A percentile compares a stretch with the other conserved stretches of the same genome.
phyloP scores from a whole-genome alignment of 2,329 filamentous ascomycete species.

The Sporothrix humicola region DNA sequence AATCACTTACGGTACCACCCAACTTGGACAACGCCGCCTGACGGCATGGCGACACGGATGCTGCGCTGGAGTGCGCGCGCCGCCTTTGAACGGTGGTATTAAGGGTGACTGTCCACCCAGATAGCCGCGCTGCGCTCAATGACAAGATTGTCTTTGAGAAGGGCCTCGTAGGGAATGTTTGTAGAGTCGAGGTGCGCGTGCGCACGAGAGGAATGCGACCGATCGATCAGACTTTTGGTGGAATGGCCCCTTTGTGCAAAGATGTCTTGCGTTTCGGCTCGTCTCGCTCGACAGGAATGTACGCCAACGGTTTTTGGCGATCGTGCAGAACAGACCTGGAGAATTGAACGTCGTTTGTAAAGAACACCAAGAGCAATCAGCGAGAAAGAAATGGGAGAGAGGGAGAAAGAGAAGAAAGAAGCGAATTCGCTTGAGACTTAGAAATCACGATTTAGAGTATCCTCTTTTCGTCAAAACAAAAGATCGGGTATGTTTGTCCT shows the following conservation, averaged over 20 bases:
- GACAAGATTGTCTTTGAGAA: neutral
- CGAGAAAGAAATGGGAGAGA: slow-evolving; percentile 21
- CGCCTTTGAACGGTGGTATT: slow-evolving; percentile 27
- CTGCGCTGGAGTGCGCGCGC: slow-evolving; percentile 28
- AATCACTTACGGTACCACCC: slow-evolving; percentile 57
- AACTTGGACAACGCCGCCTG: slow-evolving; percentile 49
- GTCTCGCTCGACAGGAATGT: slow-evolving; percentile 31
- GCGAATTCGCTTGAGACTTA: slow-evolving; percentile 25
- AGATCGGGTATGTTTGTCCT: slow-evolving; percentile 11
- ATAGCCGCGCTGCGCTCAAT: slow-evolving; percentile 9
- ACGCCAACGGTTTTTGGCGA: slow-evolving; percentile 22
- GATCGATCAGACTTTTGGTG: neutral
- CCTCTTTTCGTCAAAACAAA: slow-evolving; percentile 24
- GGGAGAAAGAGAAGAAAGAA: slow-evolving; percentile 16
- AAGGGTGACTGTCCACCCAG: slow-evolving; percentile 30
- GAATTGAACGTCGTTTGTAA: neutral
- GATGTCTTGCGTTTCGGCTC: slow-evolving; percentile 27
- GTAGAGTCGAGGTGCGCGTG: slow-evolving; percentile 6
- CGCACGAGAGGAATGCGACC: slow-evolving; percentile 28
- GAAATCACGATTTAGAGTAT: slow-evolving; percentile 30
- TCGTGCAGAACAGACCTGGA: neutral
- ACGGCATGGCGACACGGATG: slow-evolving; percentile 40
- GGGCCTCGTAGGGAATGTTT: neutral
- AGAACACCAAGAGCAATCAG: slow-evolving; percentile 22
- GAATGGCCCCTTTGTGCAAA: slow-evolving; percentile 12